Evolutionary conservation across 2,329 filamentous ascomycete species (phyloP), one percentile per base, ranked within the genome.

Genomic region (Teratosphaeria destructans): DNA sequence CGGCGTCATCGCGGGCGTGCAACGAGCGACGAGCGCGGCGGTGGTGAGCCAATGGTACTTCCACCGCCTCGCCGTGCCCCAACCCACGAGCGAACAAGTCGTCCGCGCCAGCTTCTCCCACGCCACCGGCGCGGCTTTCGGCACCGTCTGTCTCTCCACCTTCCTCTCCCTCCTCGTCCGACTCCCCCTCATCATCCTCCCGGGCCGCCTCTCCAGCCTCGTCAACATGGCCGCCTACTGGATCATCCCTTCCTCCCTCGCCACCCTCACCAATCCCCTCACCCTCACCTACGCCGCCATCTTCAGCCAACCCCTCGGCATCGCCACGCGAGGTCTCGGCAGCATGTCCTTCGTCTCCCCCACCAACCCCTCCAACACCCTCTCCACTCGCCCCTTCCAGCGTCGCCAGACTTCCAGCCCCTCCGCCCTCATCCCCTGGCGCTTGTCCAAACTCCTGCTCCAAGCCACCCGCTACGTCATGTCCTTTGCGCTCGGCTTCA

Each of bases 1-100:
- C 52, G 88, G 89, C 2, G 84, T 97, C 60, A 85, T 95, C 71
- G 87, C 90, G 60, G 91, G 90, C 19, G 83, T 97, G 26, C 93
- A 99, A 73, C 86, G 94, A 60, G 87, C 90, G 26, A 94, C 92
- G 16, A 96, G 93, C 14, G 93, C 91, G 27, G 94, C 94, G 11
- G 96, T 93, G 0, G 93, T 97, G 27, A 95, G 90, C 49, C 94
- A 99, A 74, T 99, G 94, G 94, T 99, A 99, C 75, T 99, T 97
- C 74, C 93, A 97, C 74, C 90, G 94, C 63, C 88, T 95, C 67
- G 85, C 86, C 4, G 82, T 86, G 11, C 90, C 93, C 5, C 80
- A 87, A 8, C 86, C 91, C 2, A 85, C 89, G 0, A 92, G 90
- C 1, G 81, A 82, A 59, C 87, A 92, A 59, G 87, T 97, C 55